Base-by-base conservation (phyloP, 441 rosid genomes). In the Flueggea neowawraea region DNA sequence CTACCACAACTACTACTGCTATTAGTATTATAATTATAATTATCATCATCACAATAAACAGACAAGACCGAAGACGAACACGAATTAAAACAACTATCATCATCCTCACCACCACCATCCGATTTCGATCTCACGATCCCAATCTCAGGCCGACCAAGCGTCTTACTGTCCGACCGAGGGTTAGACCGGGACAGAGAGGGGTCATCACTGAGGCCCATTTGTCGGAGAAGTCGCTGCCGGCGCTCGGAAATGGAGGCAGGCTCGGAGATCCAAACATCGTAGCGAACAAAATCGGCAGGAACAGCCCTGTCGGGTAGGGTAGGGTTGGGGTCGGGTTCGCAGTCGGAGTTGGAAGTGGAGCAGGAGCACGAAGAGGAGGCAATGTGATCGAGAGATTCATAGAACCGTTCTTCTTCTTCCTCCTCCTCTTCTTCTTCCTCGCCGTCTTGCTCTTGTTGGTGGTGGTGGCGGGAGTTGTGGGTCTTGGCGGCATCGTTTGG, bases 201-300 rank as follows among this genome's bases (percentile, higher is more conserved):
- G 73, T 84, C 88, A 22, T 76, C 69, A 47, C 69, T 62, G 54
- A 95, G 92, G 51, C 99, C 99, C 91, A 91, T 74, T 59, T 85
- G 84, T 50, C 55, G 80, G 13, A 86, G 79, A 31, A 95, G 82
- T 41, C 84, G 78, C 0, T 82, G 72, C 45, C 98, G 94, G 15
- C 97, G 87, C 75, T 95, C 98, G 31, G 95, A 88, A 10, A 95
- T 90, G 5, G 98, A 78, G 31, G 78, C 82, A 43, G 98, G 97
- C 47, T 88, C 84, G 57, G 98, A 86, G 85, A 84, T 85, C 99
- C 99, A 95, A 61, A 91, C 78, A 63, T 95, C 97, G 72, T 91
- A 86, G 41, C 41, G 41, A 36, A 36, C 41, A 36, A 36, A 36
- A 36, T 36, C 41, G 4, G 41, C 28, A 22, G 28, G 28, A 22